A percentile compares a stretch with the other conserved stretches of the same genome.
Evolutionary conservation across 352 stramenopile genomes (phyloP).

Genomic region (Phytophthora uliginosa): DNA sequence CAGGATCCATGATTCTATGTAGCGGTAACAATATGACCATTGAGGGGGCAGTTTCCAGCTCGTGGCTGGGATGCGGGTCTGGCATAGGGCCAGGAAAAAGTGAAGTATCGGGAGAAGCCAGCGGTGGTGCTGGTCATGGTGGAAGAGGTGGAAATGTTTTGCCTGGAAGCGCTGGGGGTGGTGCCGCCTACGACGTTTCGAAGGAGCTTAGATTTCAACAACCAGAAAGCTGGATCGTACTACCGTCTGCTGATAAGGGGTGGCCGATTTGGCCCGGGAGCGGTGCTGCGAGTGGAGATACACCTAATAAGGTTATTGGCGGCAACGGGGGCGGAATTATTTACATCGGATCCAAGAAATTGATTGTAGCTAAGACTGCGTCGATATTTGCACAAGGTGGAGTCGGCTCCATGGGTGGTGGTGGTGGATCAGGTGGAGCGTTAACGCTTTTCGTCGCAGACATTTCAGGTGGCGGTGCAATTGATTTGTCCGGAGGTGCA

Average conservation of each 20-base stretch:
- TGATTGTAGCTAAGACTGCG: conserved; percentile 55
- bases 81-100: conserved; percentile 68
- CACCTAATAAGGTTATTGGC: conserved; percentile 58
- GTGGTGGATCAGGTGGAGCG: conserved; percentile 76
- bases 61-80: conserved; percentile 57
- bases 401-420: conserved; percentile 66
- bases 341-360: conserved; percentile 64
- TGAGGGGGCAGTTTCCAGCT: conserved; percentile 47
- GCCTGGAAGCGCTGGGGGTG: conserved; percentile 60
- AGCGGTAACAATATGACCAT: conserved; percentile 52
- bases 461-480: conserved; percentile 60
- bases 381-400: conserved; percentile 65
- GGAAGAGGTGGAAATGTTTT: conserved; percentile 70
- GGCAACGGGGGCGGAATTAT: conserved; percentile 80
- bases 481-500: conserved; percentile 70
- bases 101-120: conserved; percentile 55
- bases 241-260: conserved; percentile 22
- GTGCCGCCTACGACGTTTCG: conserved; percentile 51
- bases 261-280: conserved; percentile 82
- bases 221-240: conserved; percentile 14
- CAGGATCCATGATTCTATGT: conserved; percentile 71
- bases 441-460: conserved; percentile 72
- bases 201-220: conserved; percentile 28
- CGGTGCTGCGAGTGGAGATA: conserved; percentile 63
- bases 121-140: conserved; percentile 76